A percentile compares a stretch with the other conserved stretches of the same genome.
phyloP scores from a whole-genome alignment of 495 filamentous ascomycete species.

The Neurospora sp. region DNA sequence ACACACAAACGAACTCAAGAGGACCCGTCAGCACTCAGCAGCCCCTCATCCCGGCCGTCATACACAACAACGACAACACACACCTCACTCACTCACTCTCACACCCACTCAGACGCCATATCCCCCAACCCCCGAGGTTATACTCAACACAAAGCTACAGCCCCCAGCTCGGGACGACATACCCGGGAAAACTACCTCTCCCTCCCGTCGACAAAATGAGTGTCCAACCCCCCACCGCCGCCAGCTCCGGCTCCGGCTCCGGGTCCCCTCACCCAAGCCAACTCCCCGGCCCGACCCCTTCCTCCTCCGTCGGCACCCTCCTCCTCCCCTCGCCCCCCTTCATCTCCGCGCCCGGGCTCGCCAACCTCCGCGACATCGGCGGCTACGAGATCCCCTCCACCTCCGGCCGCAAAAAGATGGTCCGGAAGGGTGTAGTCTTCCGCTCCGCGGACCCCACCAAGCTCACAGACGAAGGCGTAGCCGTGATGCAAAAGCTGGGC shows the following conservation, averaged over 20 bases:
- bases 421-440: slow-evolving; percentile 43
- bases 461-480: slow-evolving; percentile 41
- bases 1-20: not conserved
- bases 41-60: not conserved
- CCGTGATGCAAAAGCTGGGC: slow-evolving; percentile 39
- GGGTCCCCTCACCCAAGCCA: not conserved
- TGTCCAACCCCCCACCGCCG: not conserved
- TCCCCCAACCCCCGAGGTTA: not conserved
- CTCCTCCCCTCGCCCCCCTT: slow-evolving; percentile 40
- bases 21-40: not conserved
- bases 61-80: not conserved
- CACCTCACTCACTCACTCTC: too few species aligned
- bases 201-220: not conserved
- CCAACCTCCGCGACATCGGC: slow-evolving; percentile 53
- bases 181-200: too few species aligned
- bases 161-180: too few species aligned
- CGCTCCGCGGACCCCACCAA: slow-evolving; percentile 47
- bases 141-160: too few species aligned
- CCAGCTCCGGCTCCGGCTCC: not conserved
- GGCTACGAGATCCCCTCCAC: slow-evolving; percentile 33
- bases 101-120: not conserved
- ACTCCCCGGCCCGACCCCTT: not conserved
- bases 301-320: not conserved
- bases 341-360: slow-evolving; percentile 38
- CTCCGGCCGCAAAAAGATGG: slow-evolving; percentile 16